Percentiles rank a stretch among this genome's conserved stretches.
These are phyloP conservation scores for Saccharomycopsis sp. DNA, from an alignment of 805 yeast genomes.

Conservation along the genomic window DNA sequence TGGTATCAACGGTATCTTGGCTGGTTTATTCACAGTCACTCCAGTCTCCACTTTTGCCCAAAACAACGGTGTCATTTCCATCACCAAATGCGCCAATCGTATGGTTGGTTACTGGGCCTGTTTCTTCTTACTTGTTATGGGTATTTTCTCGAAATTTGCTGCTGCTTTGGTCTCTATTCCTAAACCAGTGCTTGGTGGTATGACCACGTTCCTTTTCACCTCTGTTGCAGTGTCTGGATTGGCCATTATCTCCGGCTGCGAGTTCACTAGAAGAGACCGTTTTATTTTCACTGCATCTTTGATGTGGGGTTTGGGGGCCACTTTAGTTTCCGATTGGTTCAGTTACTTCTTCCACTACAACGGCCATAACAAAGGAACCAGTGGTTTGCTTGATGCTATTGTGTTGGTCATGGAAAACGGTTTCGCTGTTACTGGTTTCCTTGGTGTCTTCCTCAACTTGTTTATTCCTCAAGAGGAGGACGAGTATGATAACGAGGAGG, in stretches of 20 bases:
- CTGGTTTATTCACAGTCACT: slow-evolving; percentile 77
- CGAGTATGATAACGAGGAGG: slow-evolving; percentile 30
- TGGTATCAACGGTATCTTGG: slow-evolving; percentile 71
- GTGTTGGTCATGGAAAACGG: slow-evolving; percentile 66
- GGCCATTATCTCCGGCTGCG: slow-evolving; percentile 45
- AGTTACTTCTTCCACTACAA: slow-evolving; percentile 53
- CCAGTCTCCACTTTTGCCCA: slow-evolving; percentile 92
- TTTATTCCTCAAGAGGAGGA: slow-evolving; percentile 54
- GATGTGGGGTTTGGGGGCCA: slow-evolving; percentile 61
- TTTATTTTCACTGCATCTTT: slow-evolving; percentile 62
- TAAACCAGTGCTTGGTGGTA: slow-evolving; percentile 75
- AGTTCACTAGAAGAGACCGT: slow-evolving; percentile 65
- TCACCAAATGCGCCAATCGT: slow-evolving; percentile 88
- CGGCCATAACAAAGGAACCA: slow-evolving; percentile 50
- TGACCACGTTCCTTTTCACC: slow-evolving; percentile 72
- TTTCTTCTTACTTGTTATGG: slow-evolving; percentile 78
- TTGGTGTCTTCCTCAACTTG: slow-evolving; percentile 55
- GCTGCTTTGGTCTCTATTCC: slow-evolving; percentile 87
- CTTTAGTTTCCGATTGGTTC: slow-evolving; percentile 62
- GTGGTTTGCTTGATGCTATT: slow-evolving; percentile 64
- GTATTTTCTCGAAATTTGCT: slow-evolving; percentile 78
- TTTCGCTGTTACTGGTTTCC: slow-evolving; percentile 61
- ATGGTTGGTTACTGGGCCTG: slow-evolving; percentile 75
- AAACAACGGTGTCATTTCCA: slow-evolving; percentile 89
- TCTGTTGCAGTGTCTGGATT: slow-evolving; percentile 74